A percentile compares a stretch with the other conserved stretches of the same genome.
Conservation (phyloP, 225 moss, liverwort and hornwort genomes). For the Marchantia polymorpha region DNA sequence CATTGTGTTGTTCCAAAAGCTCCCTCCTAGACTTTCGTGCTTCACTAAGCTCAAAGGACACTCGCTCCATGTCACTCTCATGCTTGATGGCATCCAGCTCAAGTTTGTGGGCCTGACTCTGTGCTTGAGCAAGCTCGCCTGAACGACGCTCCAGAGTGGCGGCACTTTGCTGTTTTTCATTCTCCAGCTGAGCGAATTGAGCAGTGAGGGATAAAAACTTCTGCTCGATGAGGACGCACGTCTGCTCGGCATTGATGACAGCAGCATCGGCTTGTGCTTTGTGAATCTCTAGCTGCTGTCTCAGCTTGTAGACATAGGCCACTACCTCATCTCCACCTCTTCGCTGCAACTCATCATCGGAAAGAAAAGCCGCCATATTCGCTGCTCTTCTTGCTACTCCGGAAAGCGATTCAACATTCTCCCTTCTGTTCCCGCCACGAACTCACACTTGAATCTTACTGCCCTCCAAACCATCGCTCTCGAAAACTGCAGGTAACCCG, state of each 20-base stretch:
- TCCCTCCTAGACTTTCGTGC: conserved; percentile 68
- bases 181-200: conserved; percentile 88
- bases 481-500: not conserved
- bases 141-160: conserved; percentile 90
- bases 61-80: conserved; percentile 66
- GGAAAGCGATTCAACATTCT: not conserved
- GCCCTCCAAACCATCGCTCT: not conserved
- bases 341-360: conserved; percentile 71
- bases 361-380: conserved; percentile 71
- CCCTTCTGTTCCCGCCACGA: not conserved
- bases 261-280: conserved; percentile 93
- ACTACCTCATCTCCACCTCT: conserved; percentile 57
- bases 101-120: conserved; percentile 83
- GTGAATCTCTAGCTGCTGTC: conserved; percentile 86
- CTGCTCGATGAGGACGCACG: conserved; percentile 90
- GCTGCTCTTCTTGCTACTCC: conserved; percentile 13
- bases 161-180: conserved; percentile 80
- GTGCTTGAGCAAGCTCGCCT: conserved; percentile 90
- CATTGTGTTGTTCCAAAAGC: conserved; percentile 83
- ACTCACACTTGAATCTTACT: not conserved
- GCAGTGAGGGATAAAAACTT: conserved; percentile 78
- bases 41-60: conserved; percentile 73
- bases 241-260: conserved; percentile 93
- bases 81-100: conserved; percentile 98
- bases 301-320: conserved; percentile 61